phyloP scores from a whole-genome alignment of 78 protist species.

The Guillardia theta region DNA sequence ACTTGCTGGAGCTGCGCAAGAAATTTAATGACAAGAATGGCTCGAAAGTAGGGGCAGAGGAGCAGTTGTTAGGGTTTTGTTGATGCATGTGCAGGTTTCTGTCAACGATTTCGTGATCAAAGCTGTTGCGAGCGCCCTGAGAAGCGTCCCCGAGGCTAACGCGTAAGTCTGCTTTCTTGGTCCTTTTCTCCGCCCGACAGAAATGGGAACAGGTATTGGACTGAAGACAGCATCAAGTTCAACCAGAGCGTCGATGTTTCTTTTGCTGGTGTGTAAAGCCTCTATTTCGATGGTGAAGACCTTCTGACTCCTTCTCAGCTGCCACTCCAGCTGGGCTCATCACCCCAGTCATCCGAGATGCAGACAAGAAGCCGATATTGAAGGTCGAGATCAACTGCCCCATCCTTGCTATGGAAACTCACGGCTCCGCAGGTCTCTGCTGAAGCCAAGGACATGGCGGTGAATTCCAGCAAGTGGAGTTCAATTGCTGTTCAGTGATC shows the following conservation, averaged over 20 bases:
- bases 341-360: not conserved
- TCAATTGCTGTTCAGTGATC: no score
- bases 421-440: not conserved
- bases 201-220: not conserved
- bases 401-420: not conserved
- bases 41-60: no score
- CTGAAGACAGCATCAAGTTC: not conserved
- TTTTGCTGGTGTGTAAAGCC: not conserved
- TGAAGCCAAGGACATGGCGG: conserved; percentile 2
- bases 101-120: conserved; percentile 4
- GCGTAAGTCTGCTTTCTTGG: not conserved
- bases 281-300: no score
- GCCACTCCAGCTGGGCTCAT: not conserved
- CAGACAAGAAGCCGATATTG: not conserved
- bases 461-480: no score
- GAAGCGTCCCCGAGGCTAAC: not conserved
- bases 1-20: not conserved
- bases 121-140: not conserved
- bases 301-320: not conserved
- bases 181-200: not conserved
- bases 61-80: no score
- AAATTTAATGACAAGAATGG: not conserved
- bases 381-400: not conserved
- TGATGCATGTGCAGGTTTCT: not conserved
- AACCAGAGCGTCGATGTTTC: not conserved